These are phyloP conservation scores for Nadsonia commutata DNA, from an alignment of 1,139 yeast genomes.

Conservation along the genomic window DNA sequence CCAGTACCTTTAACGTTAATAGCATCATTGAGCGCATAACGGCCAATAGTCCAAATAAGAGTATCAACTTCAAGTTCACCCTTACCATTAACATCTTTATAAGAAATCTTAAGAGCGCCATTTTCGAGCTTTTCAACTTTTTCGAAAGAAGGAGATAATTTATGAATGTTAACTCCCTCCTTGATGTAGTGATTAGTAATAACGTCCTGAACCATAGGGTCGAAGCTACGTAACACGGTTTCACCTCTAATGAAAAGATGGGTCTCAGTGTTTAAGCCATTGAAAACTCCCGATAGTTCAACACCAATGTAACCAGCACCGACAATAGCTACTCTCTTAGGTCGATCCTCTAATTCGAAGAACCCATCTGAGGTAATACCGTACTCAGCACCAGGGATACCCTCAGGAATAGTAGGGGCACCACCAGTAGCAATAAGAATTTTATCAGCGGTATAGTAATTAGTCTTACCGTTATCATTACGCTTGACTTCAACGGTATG, in stretches of 20 bases:
- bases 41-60: conserved; percentile 87
- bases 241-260: conserved; percentile 84
- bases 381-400: conserved; percentile 50
- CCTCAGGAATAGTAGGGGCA: conserved; percentile 50
- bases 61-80: conserved; percentile 54
- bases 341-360: conserved; percentile 65
- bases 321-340: conserved; percentile 81
- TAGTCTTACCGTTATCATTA: conserved; percentile 30
- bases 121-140: conserved; percentile 44
- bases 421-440: conserved; percentile 92
- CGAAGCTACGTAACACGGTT: conserved; percentile 77
- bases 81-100: conserved; percentile 28
- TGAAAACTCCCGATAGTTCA: conserved; percentile 88
- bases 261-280: conserved; percentile 76
- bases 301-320: conserved; percentile 98
- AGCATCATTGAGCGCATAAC: conserved; percentile 52
- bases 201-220: conserved; percentile 61
- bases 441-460: conserved; percentile 63
- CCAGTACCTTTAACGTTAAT: conserved; percentile 68
- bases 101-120: conserved; percentile 48
- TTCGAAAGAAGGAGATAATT: conserved; percentile 38
- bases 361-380: conserved; percentile 91
- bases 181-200: conserved; percentile 67
- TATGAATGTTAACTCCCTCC: conserved; percentile 70
- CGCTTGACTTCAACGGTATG: conserved; percentile 72